Base-by-base conservation (phyloP, 192 early-diverging fungal species). In the Dispira parvispora region DNA sequence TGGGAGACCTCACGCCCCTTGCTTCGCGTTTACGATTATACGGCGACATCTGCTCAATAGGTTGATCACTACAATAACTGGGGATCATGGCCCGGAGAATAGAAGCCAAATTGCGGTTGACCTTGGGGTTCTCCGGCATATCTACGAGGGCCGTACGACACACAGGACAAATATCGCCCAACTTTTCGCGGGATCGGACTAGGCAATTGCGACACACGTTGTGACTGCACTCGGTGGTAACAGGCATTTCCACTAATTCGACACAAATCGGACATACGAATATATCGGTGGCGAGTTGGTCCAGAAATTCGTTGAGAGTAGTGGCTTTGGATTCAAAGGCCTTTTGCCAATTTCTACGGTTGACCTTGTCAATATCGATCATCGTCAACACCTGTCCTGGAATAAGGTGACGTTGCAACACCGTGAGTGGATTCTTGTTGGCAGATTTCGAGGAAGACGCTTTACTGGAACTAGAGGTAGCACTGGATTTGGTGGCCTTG, bases 261-360 rank as follows among this genome's bases (percentile, higher is more conserved):
- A 73, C 69, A 45, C 74, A 76, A 13, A 76, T 69, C 16, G 71
- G 67, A 20, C 74, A 76, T 21, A 65, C 45, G 28, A 76, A 62
- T 25, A 63, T 63, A 28, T 53, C 26, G 27, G 70, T 68, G n/a
- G 66, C 46, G 61, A 76, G 50, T 0, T 46, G 45, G 54, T 71
- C 69, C 20, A 76, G 52, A 27, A 67, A 73, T 16, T 54, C 67
- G 43, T 50, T 66, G 43, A 68, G 65, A 4, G 64, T 65, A 18
- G 44, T 47, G 14, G 64, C 67, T 9, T 63, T 28, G 45, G 14
- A 32, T 16, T 66, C 61, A 23, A 27, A 45, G 45, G 70, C 58
- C 20, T 68, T 65, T 5, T 53, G 43, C 74, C 74, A 76, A 46
- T 69, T 55, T 1, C 74, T 66, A 43, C 12, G 50, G 64, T 76